Conservation (phyloP, 2,329 filamentous ascomycete species). For the Scedosporium aurantiacum region DNA sequence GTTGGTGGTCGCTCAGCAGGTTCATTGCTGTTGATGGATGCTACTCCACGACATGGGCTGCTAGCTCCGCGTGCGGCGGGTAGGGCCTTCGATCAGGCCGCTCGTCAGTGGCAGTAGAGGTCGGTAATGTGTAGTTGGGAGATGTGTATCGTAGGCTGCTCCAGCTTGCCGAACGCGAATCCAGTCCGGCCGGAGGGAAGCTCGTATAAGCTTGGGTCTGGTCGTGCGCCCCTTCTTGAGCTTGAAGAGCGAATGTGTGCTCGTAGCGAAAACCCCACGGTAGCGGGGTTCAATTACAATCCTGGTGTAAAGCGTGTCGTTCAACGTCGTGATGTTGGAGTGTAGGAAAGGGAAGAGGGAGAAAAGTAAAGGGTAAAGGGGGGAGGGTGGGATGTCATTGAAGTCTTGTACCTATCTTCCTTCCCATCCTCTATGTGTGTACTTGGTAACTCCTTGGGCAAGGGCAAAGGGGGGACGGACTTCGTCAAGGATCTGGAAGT, state of each 20-base stretch:
- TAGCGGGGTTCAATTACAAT: background rate
- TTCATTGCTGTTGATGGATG: background rate
- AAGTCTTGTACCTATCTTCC: background rate
- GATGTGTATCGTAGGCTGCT: background rate
- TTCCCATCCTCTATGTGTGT: background rate
- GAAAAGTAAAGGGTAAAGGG: background rate
- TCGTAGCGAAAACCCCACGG: background rate
- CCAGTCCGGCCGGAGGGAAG: no score
- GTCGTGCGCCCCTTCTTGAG: no score
- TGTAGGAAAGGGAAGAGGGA: background rate
- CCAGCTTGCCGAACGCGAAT: background rate
- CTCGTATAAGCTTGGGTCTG: no score
- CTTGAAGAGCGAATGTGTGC: background rate
- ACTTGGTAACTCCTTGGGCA: background rate
- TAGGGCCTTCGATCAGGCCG: background rate
- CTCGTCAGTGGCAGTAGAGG: background rate
- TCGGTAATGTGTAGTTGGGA: background rate
- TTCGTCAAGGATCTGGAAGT: background rate
- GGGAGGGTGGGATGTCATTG: conserved; percentile 4
- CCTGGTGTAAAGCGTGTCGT: background rate
- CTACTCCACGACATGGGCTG: conserved; percentile 4
- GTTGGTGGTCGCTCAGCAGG: conserved; percentile 20
- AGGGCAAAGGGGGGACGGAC: background rate
- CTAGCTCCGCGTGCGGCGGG: background rate
- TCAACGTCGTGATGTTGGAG: background rate